Conservation (phyloP, 2,329 filamentous ascomycete genomes). For the Trichoderma breve region DNA sequence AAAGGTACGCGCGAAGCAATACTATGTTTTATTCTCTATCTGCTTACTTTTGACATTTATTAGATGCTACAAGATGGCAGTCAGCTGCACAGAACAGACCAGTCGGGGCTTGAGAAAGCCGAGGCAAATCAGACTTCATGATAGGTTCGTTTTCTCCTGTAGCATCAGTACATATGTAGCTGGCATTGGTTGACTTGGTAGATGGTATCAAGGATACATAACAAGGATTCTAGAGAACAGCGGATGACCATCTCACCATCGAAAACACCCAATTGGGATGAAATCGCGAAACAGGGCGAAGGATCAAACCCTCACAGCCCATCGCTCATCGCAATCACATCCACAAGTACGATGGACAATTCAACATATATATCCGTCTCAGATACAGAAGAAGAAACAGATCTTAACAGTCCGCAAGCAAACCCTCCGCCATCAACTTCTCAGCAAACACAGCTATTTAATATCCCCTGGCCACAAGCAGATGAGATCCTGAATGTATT, state of each 20-base stretch:
- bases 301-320: background rate
- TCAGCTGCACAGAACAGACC: background rate
- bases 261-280: too few relatives aligned
- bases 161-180: background rate
- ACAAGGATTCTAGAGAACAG: background rate
- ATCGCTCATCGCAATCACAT: background rate
- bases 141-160: background rate
- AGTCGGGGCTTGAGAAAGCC: background rate
- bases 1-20: background rate
- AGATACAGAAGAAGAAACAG: background rate
- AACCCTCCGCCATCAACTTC: background rate
- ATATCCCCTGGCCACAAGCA: background rate
- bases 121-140: background rate
- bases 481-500: background rate
- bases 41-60: background rate
- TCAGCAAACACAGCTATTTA: background rate
- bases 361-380: background rate
- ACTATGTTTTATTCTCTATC: background rate
- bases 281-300: too few relatives aligned
- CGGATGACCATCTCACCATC: background rate
- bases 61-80: background rate
- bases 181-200: background rate
- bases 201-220: background rate
- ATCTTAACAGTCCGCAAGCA: background rate
- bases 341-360: background rate